These are phyloP conservation scores for Xylaria digitata DNA, from an alignment of 2,329 filamentous ascomycete genomes.

Conservation along the genomic window DNA sequence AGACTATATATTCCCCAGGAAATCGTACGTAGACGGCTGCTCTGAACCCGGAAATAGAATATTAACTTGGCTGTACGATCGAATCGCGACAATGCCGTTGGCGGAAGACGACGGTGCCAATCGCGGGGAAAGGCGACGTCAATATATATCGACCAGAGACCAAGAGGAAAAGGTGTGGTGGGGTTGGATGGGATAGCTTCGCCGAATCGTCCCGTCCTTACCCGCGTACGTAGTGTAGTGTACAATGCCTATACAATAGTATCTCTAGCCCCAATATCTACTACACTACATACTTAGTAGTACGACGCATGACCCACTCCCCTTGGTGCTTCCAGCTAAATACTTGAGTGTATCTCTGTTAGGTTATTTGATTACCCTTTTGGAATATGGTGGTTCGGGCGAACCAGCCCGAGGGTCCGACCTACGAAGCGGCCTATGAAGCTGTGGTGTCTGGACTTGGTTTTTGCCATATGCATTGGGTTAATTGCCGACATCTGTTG, in stretches of 20 bases:
- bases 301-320: conserved; percentile 18
- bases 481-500: conserved; percentile 8
- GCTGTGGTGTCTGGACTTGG: neutral
- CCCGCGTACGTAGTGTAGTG: conserved; percentile 20
- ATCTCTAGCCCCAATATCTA: neutral
- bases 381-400: conserved; percentile 26
- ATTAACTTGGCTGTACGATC: conserved; percentile 21
- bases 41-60: conserved; percentile 31
- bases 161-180: conserved; percentile 34
- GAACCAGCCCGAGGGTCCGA: conserved; percentile 29
- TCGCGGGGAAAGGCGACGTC: conserved; percentile 36
- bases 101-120: conserved; percentile 22
- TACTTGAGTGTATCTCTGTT: conserved; percentile 16
- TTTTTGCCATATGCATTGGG: conserved; percentile 5
- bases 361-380: conserved; percentile 20
- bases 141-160: conserved; percentile 35
- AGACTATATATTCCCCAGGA: conserved; percentile 19
- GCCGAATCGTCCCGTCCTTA: conserved; percentile 37
- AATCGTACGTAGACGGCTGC: neutral
- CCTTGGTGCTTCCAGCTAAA: conserved; percentile 5
- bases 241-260: neutral
- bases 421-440: neutral
- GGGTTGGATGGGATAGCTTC: conserved; percentile 32
- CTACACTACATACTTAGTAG: too few species aligned
- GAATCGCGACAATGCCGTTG: conserved; percentile 23